These are phyloP conservation scores for Thelonectria rubi DNA, from an alignment of 2,329 filamentous ascomycete genomes.

Conservation along the genomic window DNA sequence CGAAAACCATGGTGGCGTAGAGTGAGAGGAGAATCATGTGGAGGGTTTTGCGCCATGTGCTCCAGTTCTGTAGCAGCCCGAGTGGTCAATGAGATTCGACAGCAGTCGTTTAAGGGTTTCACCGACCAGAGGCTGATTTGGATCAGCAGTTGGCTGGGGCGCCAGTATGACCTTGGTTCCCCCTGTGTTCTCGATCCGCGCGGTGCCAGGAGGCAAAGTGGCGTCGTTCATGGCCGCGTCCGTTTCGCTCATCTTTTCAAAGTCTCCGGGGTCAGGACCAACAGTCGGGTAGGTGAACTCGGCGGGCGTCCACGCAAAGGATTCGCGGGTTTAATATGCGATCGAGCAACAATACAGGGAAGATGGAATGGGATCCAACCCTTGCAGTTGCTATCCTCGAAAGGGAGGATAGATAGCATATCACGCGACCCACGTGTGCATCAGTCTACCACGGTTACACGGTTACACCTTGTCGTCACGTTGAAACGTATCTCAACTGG, in stretches of 20 bases:
- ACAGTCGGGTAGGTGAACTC: neutral
- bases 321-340: neutral
- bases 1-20: constrained; percentile 33
- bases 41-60: constrained; percentile 22
- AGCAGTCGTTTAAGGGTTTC: neutral
- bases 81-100: neutral
- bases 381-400: constrained; percentile 12
- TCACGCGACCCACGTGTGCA: constrained; percentile 1
- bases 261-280: neutral
- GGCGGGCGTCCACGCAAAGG: neutral
- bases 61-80: constrained; percentile 26
- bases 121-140: constrained; percentile 32
- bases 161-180: constrained; percentile 29
- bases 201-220: constrained; percentile 29
- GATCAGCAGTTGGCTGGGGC: constrained; percentile 32
- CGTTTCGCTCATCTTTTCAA: neutral
- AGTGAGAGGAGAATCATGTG: constrained; percentile 28
- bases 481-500: neutral
- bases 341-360: neutral
- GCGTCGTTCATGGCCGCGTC: neutral
- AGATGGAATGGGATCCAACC: neutral
- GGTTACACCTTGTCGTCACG: neutral
- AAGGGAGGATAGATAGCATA: constrained; percentile 19
- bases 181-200: constrained; percentile 28
- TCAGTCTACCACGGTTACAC: neutral